Evolutionary conservation across 805 yeast species (phyloP).

Genomic region (Candida morakotiae): DNA sequence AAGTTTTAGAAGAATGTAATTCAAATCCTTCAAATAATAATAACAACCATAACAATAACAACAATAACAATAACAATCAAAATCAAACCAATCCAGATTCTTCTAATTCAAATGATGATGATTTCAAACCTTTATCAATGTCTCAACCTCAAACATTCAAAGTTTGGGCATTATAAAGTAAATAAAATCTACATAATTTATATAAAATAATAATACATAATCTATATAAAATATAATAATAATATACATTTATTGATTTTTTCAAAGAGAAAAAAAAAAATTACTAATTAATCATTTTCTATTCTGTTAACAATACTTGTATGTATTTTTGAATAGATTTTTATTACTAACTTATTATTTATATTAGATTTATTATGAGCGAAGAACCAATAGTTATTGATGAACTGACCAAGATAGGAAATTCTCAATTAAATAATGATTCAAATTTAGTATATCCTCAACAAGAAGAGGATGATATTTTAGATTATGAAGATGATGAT

Average conservation of each 20-base stretch:
- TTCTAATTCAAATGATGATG: slow-evolving; percentile 6
- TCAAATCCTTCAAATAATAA: slow-evolving; percentile 6
- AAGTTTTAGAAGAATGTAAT: slow-evolving; percentile 8
- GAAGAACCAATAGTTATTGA: slow-evolving; percentile 1
- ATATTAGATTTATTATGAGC: neutral
- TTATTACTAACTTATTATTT: no score
- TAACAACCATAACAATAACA: no score
- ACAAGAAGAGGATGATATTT: neutral
- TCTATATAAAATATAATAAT: no score
- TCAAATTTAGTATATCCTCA: neutral
- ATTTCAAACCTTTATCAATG: slow-evolving; percentile 33
- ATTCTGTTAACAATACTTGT: neutral
- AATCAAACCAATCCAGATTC: neutral
- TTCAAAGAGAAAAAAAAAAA: neutral
- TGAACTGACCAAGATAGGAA: slow-evolving; percentile 1
- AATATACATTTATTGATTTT: no score
- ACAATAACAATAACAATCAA: no score
- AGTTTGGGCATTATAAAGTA: slow-evolving; percentile 41
- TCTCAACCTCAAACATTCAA: slow-evolving; percentile 40
- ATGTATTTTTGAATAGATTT: neutral
- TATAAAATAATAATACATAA: neutral
- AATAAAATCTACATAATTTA: no score
- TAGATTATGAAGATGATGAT: slow-evolving; percentile 8
- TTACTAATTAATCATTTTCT: neutral
- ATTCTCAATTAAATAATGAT: slow-evolving; percentile 3